Conservation (phyloP, 768 basidiomycete species). For the Pholiota conissans region DNA sequence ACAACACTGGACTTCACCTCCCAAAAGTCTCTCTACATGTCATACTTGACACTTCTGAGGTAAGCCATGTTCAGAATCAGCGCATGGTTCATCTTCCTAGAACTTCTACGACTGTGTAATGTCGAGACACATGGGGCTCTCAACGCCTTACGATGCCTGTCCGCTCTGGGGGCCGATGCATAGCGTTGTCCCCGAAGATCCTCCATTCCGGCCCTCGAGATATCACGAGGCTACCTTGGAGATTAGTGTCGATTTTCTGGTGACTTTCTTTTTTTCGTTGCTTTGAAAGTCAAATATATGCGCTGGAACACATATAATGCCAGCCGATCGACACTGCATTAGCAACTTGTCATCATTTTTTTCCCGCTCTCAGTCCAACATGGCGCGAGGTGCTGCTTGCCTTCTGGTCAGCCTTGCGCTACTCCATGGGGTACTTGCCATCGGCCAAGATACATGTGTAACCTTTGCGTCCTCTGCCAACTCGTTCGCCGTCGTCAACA, state of each 20-base stretch:
- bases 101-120: not conserved
- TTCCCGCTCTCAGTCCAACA: no score
- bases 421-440: slow-evolving; percentile 28
- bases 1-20: not conserved
- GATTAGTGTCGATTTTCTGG: slow-evolving; percentile 5
- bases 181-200: slow-evolving; percentile 18
- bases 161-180: slow-evolving; percentile 8
- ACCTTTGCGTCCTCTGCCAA: slow-evolving; percentile 37
- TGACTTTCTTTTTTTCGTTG: slow-evolving; percentile 8
- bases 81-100: not conserved
- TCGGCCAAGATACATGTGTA: slow-evolving; percentile 52
- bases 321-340: no score
- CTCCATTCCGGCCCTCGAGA: slow-evolving; percentile 14
- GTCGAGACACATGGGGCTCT: not conserved
- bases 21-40: not conserved
- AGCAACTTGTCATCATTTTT: no score
- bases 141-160: not conserved
- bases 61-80: not conserved
- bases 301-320: slow-evolving; percentile 5
- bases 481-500: slow-evolving; percentile 45
- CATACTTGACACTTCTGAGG: not conserved
- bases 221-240: slow-evolving; percentile 13
- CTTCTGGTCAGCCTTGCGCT: slow-evolving; percentile 18
- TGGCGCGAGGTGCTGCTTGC: slow-evolving; percentile 17
- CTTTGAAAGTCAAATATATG: slow-evolving; percentile 2